Base-by-base conservation (phyloP, 768 basidiomycete genomes). In the Sarcodon sp. region DNA sequence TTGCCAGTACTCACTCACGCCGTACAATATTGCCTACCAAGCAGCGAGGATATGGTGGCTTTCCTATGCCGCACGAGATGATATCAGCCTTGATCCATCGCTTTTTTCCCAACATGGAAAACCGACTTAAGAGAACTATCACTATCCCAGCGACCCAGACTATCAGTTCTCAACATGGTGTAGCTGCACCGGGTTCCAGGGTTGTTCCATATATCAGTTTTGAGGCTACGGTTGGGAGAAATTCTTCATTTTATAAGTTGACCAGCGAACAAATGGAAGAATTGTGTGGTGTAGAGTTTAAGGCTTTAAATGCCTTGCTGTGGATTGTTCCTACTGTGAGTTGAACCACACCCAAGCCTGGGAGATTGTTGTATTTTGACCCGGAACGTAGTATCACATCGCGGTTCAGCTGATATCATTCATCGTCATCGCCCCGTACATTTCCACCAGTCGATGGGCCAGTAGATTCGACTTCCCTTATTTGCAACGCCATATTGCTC, bases 261-360 rank as follows among this genome's bases (percentile, higher is more conserved):
- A 87, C 81, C 0, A 71, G 75, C 15, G 88, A 91, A 43, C 86
- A 97, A 57, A 67, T 87, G 55, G 91, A 94, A 54, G 90, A 96
- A 61, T 66, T 98, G 4, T 92, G 92, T 4, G 93, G 94, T 15
- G 84, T 96, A 6, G 94, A 99, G 61, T 98, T 87, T 59, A 75
- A 91, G 8, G 87, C 85, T 10, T 65, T 96, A 53, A 82, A 80
- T 39, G 77, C 83, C 2, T 62, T 96, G 45, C 66, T 91, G 8
- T 93, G 87, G 84, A 75, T 93, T 48, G 77, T 94, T 35, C 73
- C 73, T 9, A 60, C 66, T 33, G 90, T 93, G 59, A 57, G 86
- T 71, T 33, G 34, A 44, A n/a, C 7, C 35, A 45, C 37, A 32
- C 31, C 21, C 21, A 35, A 43, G 36, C 10, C 43, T 15, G 32